Conservation (phyloP, 768 basidiomycete genomes). For the Amanita rimosa region DNA sequence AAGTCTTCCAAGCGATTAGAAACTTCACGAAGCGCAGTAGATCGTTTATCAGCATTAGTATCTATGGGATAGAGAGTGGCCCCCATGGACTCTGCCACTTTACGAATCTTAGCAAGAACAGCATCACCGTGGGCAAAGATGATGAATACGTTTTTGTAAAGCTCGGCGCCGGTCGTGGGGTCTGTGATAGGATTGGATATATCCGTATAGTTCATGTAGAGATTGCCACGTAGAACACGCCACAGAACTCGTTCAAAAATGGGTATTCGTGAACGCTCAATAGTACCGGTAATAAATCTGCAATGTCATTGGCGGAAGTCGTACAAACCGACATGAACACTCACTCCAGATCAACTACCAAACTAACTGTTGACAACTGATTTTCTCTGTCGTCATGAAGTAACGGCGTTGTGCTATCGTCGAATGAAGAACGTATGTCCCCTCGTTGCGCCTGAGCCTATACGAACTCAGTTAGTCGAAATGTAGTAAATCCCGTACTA, state of each 20-base stretch:
- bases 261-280: slow-evolving; percentile 82
- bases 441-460: slow-evolving; percentile 71
- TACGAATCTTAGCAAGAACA: slow-evolving; percentile 91
- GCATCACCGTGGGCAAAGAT: slow-evolving; percentile 97
- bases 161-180: slow-evolving; percentile 70
- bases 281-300: slow-evolving; percentile 93
- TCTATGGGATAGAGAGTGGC: slow-evolving; percentile 96
- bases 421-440: slow-evolving; percentile 82
- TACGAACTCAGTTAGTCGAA: neutral
- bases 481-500: slow-evolving; percentile 11
- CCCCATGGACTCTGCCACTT: slow-evolving; percentile 98
- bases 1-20: slow-evolving; percentile 84
- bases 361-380: slow-evolving; percentile 34
- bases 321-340: slow-evolving; percentile 13
- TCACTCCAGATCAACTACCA: slow-evolving; percentile 85
- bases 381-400: slow-evolving; percentile 83
- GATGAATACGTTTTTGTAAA: slow-evolving; percentile 97
- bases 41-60: slow-evolving; percentile 84
- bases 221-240: slow-evolving; percentile 94
- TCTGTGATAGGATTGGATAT: slow-evolving; percentile 90
- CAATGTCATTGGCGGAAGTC: neutral
- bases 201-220: slow-evolving; percentile 98
- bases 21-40: slow-evolving; percentile 84
- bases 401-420: slow-evolving; percentile 84
- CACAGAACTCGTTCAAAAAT: slow-evolving; percentile 97